Evolutionary conservation across 2,329 filamentous ascomycete species (phyloP).

Genomic region (Colletotrichum lupini): DNA sequence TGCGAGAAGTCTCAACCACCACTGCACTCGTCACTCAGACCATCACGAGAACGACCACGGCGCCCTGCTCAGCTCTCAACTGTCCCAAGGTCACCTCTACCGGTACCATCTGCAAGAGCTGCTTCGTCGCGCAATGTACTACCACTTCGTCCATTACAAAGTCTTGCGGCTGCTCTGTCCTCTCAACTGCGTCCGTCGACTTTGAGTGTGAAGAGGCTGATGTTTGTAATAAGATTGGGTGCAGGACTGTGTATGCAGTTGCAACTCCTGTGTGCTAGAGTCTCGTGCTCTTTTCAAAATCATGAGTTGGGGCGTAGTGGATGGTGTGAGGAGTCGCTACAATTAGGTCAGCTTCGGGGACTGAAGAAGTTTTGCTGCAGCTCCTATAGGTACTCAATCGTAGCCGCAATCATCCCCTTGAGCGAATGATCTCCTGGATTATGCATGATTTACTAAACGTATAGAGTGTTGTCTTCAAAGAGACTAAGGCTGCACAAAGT

Average conservation of each 20-base stretch:
- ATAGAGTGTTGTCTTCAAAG: background rate
- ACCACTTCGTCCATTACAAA: slow-evolving; percentile 43
- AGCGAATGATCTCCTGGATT: background rate
- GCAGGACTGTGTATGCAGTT: slow-evolving; percentile 27
- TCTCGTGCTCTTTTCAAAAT: background rate
- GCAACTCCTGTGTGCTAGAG: slow-evolving; percentile 15
- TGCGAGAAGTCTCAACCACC: background rate
- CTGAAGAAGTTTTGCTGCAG: background rate
- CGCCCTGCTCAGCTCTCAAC: slow-evolving; percentile 5
- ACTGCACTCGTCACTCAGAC: slow-evolving; percentile 12
- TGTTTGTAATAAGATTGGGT: slow-evolving; percentile 29
- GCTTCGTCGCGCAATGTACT: slow-evolving; percentile 45
- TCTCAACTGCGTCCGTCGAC: slow-evolving; percentile 43
- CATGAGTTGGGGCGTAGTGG: background rate
- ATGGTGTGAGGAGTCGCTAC: background rate
- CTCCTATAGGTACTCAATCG: background rate
- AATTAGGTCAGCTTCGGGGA: background rate
- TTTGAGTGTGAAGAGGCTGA: slow-evolving; percentile 41
- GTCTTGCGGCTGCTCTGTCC: slow-evolving; percentile 45
- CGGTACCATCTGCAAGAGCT: slow-evolving; percentile 45
- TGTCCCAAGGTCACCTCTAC: slow-evolving; percentile 49
- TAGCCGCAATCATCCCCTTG: background rate
- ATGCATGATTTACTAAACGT: no score
- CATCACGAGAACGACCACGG: slow-evolving; percentile 7
- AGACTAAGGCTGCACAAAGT: background rate